Conservation (phyloP, 2,329 filamentous ascomycete species). For the Didymella exigua region DNA sequence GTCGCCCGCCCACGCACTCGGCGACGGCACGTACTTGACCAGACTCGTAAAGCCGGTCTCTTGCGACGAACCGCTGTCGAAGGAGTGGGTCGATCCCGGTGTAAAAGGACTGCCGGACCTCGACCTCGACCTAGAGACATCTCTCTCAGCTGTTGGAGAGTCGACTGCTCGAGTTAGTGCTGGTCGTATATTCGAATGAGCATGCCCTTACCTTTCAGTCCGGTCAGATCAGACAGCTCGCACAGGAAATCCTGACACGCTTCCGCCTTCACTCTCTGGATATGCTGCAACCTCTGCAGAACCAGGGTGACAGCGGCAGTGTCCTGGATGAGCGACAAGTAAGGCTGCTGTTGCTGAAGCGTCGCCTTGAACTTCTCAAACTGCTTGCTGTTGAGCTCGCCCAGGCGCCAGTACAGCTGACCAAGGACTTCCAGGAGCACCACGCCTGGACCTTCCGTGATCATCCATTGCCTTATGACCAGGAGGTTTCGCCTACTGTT, state of each 20-base stretch:
- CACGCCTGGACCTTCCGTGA: slow-evolving; percentile 40
- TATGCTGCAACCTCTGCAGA: slow-evolving; percentile 41
- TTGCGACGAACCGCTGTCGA: slow-evolving; percentile 33
- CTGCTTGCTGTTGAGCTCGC: slow-evolving; percentile 46
- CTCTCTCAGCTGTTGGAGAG: slow-evolving; percentile 34
- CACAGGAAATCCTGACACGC: slow-evolving; percentile 44
- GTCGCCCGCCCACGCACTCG: slow-evolving; percentile 25
- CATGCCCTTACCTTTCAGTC: slow-evolving; percentile 32
- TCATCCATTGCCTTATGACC: slow-evolving; percentile 45
- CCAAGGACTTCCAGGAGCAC: slow-evolving; percentile 43
- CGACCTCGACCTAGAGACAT: slow-evolving; percentile 22
- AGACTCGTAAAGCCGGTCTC: slow-evolving; percentile 32
- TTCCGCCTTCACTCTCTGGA: slow-evolving; percentile 41
- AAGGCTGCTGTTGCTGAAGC: slow-evolving; percentile 36
- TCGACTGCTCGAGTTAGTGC: slow-evolving; percentile 32
- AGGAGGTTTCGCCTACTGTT: slow-evolving; percentile 44
- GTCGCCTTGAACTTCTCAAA: slow-evolving; percentile 43
- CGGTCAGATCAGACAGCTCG: slow-evolving; percentile 40
- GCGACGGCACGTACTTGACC: slow-evolving; percentile 39
- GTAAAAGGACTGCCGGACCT: slow-evolving; percentile 36
- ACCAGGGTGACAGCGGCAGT: slow-evolving; percentile 32
- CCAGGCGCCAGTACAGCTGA: slow-evolving; percentile 44
- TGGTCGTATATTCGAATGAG: not conserved
- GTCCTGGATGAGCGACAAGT: slow-evolving; percentile 37
- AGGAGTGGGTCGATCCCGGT: slow-evolving; percentile 31